Conservation (phyloP, 306 rosid species). For the Cercis canadensis region DNA sequence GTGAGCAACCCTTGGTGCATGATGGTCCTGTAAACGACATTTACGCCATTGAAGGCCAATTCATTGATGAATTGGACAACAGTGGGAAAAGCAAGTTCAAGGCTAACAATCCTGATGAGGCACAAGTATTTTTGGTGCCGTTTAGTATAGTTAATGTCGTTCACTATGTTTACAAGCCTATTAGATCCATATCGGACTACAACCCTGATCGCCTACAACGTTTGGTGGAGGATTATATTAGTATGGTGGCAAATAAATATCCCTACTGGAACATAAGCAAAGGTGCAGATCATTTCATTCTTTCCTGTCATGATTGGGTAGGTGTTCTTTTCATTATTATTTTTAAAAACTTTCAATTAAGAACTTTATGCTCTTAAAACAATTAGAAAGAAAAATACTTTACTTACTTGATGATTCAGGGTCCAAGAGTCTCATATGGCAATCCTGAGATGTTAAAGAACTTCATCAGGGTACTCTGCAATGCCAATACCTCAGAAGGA, state of each 20-base stretch:
- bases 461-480: too few species aligned
- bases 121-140: constrained; percentile 56
- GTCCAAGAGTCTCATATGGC: too few species aligned
- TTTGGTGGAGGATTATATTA: constrained; percentile 38
- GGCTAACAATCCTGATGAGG: constrained; percentile 58
- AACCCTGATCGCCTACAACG: constrained; percentile 41
- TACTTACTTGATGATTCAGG: too few species aligned
- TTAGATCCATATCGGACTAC: constrained; percentile 43
- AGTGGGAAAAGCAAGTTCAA: constrained; percentile 39
- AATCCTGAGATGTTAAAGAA: too few species aligned
- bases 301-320: constrained; percentile 74
- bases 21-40: constrained; percentile 53
- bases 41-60: constrained; percentile 64
- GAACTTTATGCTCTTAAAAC: too few species aligned
- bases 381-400: too few species aligned
- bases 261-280: constrained; percentile 57
- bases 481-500: too few species aligned
- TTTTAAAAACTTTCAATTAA: too few species aligned
- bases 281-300: constrained; percentile 63
- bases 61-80: constrained; percentile 62
- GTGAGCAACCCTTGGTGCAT: constrained; percentile 57
- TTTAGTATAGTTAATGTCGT: constrained; percentile 52
- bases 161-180: constrained; percentile 46
- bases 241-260: constrained; percentile 47
- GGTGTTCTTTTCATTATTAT: too few species aligned